Evolutionary conservation across 2,329 filamentous ascomycete species (phyloP), one percentile per base, ranked within the genome.

Genomic region (Rhytidhysteron rufulum): DNA sequence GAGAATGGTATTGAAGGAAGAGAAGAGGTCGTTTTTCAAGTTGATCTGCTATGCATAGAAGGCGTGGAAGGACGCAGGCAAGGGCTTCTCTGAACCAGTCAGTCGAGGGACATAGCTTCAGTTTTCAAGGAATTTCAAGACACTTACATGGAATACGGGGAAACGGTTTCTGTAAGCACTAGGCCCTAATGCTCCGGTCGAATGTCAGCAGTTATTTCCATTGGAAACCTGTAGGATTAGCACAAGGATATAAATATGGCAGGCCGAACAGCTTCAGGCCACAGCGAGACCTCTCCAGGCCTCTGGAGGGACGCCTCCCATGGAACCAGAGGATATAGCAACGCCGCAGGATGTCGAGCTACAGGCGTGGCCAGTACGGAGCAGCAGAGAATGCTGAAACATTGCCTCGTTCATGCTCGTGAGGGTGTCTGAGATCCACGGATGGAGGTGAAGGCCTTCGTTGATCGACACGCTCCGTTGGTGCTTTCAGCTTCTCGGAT

Each of bases 51-150:
- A 39, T 50, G 49, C 52, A 57, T 55, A 48, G 41, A 48, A 42
- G 42, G 44, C 49, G 47, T 54, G 43, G 49, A 45, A 42, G 48
- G 50, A 49, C 60, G 57, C 57, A 63, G 54, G 49, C 50, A 39
- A 47, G 48, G 42, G 40, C 13, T 43, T 49, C 54, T 62, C 44
- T 44, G 44, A 46, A 47, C 49, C 53, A 54, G 57, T 65, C 51
- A 63, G 50, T 57, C 44, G 40, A 47, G 47, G 51, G 50, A 51
- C 46, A 47, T 37, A 21, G 34, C 37, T 33, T 44, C 42, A 40
- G 47, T 47, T 62, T 65, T 58, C 55, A 63, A 56, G 60, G 43
- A 53, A 61, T 62, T 65, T 58, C 55, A 63, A 56, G 60, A 43
- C 52, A 61, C 60, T 51, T 43, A 60, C 59, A 56, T 53, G 33